Evolutionary conservation across 2,329 filamentous ascomycete genomes (phyloP).

Genomic region (Colletotrichum karsti): DNA sequence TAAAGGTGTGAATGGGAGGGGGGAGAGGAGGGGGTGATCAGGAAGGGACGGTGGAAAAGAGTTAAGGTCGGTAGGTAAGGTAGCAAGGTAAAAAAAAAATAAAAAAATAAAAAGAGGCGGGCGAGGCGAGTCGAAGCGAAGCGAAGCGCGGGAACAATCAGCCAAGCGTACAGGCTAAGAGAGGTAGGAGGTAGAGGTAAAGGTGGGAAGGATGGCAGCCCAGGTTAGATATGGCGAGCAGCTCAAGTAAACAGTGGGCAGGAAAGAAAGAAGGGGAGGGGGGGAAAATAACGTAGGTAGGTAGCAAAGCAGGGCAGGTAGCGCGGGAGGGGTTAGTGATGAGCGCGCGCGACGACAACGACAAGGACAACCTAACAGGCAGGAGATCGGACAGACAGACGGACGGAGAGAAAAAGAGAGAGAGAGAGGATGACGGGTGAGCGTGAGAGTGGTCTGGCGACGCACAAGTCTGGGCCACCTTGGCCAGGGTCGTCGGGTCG

Average conservation of each 20-base stretch:
- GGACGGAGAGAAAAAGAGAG: neutral
- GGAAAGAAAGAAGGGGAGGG: neutral
- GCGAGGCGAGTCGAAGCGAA: neutral
- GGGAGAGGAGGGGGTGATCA: neutral
- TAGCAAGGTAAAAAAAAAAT: neutral
- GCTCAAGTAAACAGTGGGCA: neutral
- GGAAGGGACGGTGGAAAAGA: neutral
- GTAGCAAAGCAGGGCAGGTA: constrained; percentile 5
- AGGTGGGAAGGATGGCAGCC: neutral
- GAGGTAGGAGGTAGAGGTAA: neutral
- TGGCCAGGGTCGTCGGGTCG: constrained; percentile 9
- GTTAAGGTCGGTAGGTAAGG: neutral
- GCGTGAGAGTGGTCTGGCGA: constrained; percentile 11
- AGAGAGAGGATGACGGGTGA: neutral
- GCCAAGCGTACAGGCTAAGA: neutral
- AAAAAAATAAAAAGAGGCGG: neutral
- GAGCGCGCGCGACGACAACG: neutral
- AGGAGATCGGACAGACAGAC: too few relatives aligned
- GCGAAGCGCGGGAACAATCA: constrained; percentile 8
- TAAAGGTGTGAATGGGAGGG: neutral
- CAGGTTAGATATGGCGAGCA: neutral
- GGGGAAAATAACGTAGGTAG: neutral
- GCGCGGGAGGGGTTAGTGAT: constrained; percentile 14
- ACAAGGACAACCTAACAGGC: too few relatives aligned
- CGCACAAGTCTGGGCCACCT: constrained; percentile 17